Conservation (phyloP, 2,329 filamentous ascomycete genomes). For the Teratosphaeriaceae sp. region DNA sequence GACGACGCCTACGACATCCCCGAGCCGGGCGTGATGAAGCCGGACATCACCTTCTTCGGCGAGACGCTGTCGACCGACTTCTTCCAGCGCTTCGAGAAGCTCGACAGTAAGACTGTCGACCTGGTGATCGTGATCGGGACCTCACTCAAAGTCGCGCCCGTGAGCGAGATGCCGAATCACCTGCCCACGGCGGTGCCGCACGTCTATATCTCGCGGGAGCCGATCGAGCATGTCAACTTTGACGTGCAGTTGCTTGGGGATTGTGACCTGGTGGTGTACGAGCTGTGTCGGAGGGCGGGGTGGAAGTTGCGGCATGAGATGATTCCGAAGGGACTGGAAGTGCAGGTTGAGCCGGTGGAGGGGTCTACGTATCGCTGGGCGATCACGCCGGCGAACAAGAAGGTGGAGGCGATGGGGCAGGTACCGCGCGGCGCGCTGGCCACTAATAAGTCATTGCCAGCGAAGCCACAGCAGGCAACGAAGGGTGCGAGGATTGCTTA, state of each 20-base stretch:
- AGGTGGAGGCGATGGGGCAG: not conserved
- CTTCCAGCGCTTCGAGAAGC: constrained; percentile 68
- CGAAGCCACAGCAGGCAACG: no score
- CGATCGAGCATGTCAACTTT: constrained; percentile 85
- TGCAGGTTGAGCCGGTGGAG: constrained; percentile 11
- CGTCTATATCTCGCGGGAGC: constrained; percentile 40
- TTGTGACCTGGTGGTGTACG: constrained; percentile 82
- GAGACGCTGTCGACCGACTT: constrained; percentile 83
- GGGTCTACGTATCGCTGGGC: constrained; percentile 6
- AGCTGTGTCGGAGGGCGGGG: constrained; percentile 72
- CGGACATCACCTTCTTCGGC: constrained; percentile 97
- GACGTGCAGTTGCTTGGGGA: constrained; percentile 95
- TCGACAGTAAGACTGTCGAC: constrained; percentile 75
- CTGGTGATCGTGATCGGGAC: constrained; percentile 95
- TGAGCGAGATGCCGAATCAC: constrained; percentile 64
- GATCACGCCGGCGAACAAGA: constrained; percentile 2
- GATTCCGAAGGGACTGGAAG: constrained; percentile 49
- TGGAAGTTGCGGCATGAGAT: constrained; percentile 76
- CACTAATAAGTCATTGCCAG: no score
- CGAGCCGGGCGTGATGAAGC: constrained; percentile 77
- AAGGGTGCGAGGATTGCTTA: no score
- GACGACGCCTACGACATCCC: constrained; percentile 60
- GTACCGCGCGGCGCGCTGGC: no score
- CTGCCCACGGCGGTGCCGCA: constrained; percentile 27
- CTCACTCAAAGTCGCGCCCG: constrained; percentile 89